phyloP scores from a whole-genome alignment of 192 early-diverging fungal genomes.

The Podila epicladia region DNA sequence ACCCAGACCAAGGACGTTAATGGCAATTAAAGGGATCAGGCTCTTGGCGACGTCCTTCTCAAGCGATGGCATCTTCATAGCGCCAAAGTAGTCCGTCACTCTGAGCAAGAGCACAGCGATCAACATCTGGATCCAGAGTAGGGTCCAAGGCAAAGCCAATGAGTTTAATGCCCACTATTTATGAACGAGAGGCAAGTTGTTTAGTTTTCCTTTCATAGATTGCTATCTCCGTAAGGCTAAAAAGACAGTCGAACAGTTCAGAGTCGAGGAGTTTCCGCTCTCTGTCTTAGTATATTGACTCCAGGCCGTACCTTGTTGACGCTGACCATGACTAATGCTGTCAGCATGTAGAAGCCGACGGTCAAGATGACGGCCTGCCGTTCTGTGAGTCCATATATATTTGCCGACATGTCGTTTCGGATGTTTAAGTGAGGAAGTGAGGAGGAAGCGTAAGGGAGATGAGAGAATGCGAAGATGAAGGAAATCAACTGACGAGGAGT shows the following conservation, averaged over 20 bases:
- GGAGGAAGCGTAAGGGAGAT: neutral
- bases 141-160: conserved; percentile 56
- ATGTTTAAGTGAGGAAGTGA: neutral
- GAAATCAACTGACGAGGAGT: neutral
- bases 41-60: conserved; percentile 35
- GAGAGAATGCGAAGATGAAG: neutral
- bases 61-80: conserved; percentile 55
- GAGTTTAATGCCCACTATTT: conserved; percentile 61
- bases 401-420: conserved; percentile 1
- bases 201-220: no score
- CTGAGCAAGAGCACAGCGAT: conserved; percentile 60
- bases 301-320: conserved; percentile 52
- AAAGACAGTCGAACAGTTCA: neutral
- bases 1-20: conserved; percentile 67
- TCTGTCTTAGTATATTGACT: neutral
- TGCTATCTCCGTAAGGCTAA: neutral
- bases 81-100: conserved; percentile 25
- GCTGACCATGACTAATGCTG: conserved; percentile 52
- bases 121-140: conserved; percentile 65
- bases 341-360: conserved; percentile 46
- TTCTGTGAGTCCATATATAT: conserved; percentile 19
- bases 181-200: neutral
- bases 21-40: conserved; percentile 55
- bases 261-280: neutral
- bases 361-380: conserved; percentile 30